These are phyloP conservation scores for Zalerion maritima DNA, from an alignment of 495 filamentous ascomycete species.

Conservation along the genomic window DNA sequence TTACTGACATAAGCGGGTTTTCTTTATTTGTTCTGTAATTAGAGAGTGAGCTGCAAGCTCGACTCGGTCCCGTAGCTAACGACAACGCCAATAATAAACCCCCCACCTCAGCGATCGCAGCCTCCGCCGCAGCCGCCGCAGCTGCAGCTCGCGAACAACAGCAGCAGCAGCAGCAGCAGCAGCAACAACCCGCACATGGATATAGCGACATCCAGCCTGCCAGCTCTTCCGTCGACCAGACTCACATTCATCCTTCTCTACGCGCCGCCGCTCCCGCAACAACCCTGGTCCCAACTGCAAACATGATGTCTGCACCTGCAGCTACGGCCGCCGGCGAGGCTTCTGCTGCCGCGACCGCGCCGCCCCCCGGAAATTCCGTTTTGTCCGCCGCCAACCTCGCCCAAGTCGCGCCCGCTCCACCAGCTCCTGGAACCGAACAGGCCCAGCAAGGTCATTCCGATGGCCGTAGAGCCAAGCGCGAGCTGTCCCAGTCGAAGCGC, in stretches of 20 bases:
- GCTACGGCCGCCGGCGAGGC: no score
- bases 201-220: slow-evolving; percentile 13
- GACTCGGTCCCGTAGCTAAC: no score
- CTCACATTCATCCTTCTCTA: slow-evolving; percentile 18
- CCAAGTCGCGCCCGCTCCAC: slow-evolving; percentile 3
- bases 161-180: no score
- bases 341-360: slow-evolving; percentile 13
- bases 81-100: no score
- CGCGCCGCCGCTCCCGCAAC: slow-evolving; percentile 11
- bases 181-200: no score
- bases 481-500: slow-evolving; percentile 86
- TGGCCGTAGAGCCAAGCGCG: slow-evolving; percentile 50
- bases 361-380: slow-evolving; percentile 12
- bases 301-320: slow-evolving; percentile 19
- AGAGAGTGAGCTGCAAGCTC: no score
- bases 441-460: slow-evolving; percentile 19
- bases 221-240: slow-evolving; percentile 9
- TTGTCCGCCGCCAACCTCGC: slow-evolving; percentile 7
- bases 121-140: no score
- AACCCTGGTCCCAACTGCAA: slow-evolving; percentile 12
- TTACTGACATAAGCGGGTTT: no score
- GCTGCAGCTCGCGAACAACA: no score
- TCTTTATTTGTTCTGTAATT: no score
- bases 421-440: slow-evolving; percentile 9
- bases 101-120: no score